Base-by-base conservation (phyloP, 129 eudicot genomes). In the Solidago caesia region DNA sequence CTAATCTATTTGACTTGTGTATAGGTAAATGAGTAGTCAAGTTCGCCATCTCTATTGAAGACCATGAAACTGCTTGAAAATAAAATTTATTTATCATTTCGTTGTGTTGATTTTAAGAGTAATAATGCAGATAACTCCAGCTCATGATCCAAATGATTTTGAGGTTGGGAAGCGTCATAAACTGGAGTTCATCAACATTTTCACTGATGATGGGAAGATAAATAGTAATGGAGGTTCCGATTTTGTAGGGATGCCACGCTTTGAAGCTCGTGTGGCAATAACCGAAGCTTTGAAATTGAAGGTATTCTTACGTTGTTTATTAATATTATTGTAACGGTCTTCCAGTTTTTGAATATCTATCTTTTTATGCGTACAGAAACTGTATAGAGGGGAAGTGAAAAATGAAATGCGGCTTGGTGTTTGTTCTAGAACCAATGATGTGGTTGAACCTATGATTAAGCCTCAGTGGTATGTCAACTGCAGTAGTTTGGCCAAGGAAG, bases 401-500 rank as follows among this genome's bases (percentile, higher is more conserved):
- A 90, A 90, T 81, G 98, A 90, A 88, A 94, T 94, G 98, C 92
- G 98, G 7, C 91, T 94, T 73, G 97, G 97, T 2, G 56, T 90
- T 77, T 94, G 98, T 82, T 94, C 98, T 61, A 87, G 98, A 81
- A 94, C 79, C 79, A 90, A 87, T 81, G 98, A 94, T 79, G 93
- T 94, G 8, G 82, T 94, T 81, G 98, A 94, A 70, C 98, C 98
- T 44, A 79, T 91, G 84, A 91, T 94, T 72, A 94, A 94, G 83
- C 97, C 98, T 75, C 97, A 94, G 81, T 94, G 98, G 98, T 94
- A 90, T 77, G 98, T 88, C 43, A 88, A 67, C 83, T 94, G 98
- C 84, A 79, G 64, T 66, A 75, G 68, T 65, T 83, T 94, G 82
- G 97, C 91, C 15, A 84, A 90, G 78, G 85, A 93, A 80, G 98